Evolutionary conservation across 2,329 filamentous ascomycete genomes (phyloP), one percentile per base, ranked within the genome.

Genomic region (Fusarium sp.): DNA sequence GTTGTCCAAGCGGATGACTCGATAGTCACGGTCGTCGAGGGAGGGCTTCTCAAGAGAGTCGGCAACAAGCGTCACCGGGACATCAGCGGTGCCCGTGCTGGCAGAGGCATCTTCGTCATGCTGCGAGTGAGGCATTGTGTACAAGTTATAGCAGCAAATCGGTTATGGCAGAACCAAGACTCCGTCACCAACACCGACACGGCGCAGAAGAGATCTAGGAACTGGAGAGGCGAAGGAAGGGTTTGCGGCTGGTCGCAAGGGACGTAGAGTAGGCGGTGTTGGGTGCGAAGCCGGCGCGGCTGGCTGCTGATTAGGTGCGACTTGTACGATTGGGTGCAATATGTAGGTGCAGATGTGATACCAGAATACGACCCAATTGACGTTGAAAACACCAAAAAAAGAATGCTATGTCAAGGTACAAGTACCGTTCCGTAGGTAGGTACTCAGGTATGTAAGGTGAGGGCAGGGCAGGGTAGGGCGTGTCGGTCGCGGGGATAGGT

Each of bases 1-100:
- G 77, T 99, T 99, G 42, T 86, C 81, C 49, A 99, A 83, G 49
- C 88, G 86, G 69, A 98, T 89, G 63, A 99, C 92, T 55, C 94
- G 86, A 75, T 99, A 99, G 29, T 87, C 85, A 49, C 94, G 87
- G 75, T 96, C 88, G 77, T 98, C 94, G 51, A 96, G 83, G 65
- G 89, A 88, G 6, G 93, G 92, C 72, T 91, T 93, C 80, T 96
- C 91, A 51, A 97, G 80, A 42, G 83, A 77, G 72, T 96, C 90
- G 31, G 91, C 88, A 66, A 92, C 58, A 61, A 75, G 65, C 66
- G 74, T 60, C 68, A 76, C 75, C 65, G 75, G 65, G 49, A 71
- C 31, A 35, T 53, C 63, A 52, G 70, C 59, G 50, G 66, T 73
- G 58, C 64, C 68, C 53, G 64, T 64, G 53, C 58, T 70, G 51